These are phyloP conservation scores for Metschnikowia vanudenii DNA, from an alignment of 805 yeast genomes.

Conservation along the genomic window DNA sequence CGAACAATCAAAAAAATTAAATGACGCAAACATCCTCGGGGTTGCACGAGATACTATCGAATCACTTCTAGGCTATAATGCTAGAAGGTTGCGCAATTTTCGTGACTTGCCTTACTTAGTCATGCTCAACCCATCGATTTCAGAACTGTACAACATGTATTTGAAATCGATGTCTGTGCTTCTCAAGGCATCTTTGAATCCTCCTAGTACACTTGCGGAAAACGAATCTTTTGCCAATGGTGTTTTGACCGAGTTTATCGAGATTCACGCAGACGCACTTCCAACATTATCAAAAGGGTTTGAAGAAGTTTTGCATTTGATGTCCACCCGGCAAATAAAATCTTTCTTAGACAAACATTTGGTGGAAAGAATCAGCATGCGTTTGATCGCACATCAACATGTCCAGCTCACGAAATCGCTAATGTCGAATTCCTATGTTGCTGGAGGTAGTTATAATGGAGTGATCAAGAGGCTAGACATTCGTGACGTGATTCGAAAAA, in stretches of 20 bases:
- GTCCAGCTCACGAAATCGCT: slow-evolving; percentile 52
- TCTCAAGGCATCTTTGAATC: slow-evolving; percentile 32
- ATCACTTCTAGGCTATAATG: slow-evolving; percentile 57
- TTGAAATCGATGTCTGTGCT: slow-evolving; percentile 56
- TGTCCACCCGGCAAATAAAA: slow-evolving; percentile 51
- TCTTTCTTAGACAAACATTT: slow-evolving; percentile 72
- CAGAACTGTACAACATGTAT: slow-evolving; percentile 72
- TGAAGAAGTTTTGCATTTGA: slow-evolving; percentile 53
- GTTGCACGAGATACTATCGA: slow-evolving; percentile 58
- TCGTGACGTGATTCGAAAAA: slow-evolving; percentile 57
- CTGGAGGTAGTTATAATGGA: slow-evolving; percentile 55
- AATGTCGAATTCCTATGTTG: slow-evolving; percentile 42
- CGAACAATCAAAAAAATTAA: slow-evolving; percentile 39
- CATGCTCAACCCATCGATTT: slow-evolving; percentile 82
- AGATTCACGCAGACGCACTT: slow-evolving; percentile 80
- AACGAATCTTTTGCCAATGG: slow-evolving; percentile 49
- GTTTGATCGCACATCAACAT: slow-evolving; percentile 84
- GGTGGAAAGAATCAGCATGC: slow-evolving; percentile 81
- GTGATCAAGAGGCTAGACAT: slow-evolving; percentile 68
- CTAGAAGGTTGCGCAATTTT: slow-evolving; percentile 68
- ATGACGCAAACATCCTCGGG: slow-evolving; percentile 34
- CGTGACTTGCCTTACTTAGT: slow-evolving; percentile 79
- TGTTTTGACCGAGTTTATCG: slow-evolving; percentile 58
- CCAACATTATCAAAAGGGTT: slow-evolving; percentile 82
- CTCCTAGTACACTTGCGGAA: slow-evolving; percentile 49